A percentile compares a stretch with the other conserved stretches of the same genome.
Conservation (phyloP, 2,329 filamentous ascomycete species). For the Aspergillus amoenus region DNA sequence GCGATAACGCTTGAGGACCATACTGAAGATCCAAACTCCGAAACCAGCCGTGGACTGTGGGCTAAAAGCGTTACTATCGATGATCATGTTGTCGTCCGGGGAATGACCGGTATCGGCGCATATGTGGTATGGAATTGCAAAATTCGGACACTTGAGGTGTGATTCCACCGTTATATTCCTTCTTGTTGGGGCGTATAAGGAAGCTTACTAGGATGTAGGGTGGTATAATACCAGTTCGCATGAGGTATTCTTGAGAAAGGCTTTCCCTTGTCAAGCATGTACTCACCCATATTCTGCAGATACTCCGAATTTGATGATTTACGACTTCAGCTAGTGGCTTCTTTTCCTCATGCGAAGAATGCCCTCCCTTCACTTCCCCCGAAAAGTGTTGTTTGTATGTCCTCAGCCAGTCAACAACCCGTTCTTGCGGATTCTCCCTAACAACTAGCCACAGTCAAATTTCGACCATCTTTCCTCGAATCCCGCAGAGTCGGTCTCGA, state of each 20-base stretch:
- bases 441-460: constrained; percentile 54
- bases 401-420: neutral
- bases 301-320: constrained; percentile 95
- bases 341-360: constrained; percentile 79
- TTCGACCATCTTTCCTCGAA: constrained; percentile 81
- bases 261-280: neutral
- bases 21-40: constrained; percentile 56
- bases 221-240: constrained; percentile 58
- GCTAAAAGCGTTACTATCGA: constrained; percentile 62
- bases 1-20: constrained; percentile 64
- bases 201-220: constrained; percentile 43
- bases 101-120: constrained; percentile 66
- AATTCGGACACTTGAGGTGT: constrained; percentile 79
- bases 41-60: constrained; percentile 61
- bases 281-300: constrained; percentile 41
- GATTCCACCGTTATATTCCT: constrained; percentile 30
- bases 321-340: constrained; percentile 67
- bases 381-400: constrained; percentile 82
- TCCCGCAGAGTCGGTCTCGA: constrained; percentile 76
- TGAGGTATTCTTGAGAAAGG: constrained; percentile 48
- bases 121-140: constrained; percentile 94
- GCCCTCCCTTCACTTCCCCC: constrained; percentile 89
- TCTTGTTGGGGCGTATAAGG: neutral
- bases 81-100: constrained; percentile 62
- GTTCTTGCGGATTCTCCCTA: neutral